Evolutionary conservation across 1,284 basidiomycete genomes (phyloP).

Genomic region (Trichosporon ovoides): DNA sequence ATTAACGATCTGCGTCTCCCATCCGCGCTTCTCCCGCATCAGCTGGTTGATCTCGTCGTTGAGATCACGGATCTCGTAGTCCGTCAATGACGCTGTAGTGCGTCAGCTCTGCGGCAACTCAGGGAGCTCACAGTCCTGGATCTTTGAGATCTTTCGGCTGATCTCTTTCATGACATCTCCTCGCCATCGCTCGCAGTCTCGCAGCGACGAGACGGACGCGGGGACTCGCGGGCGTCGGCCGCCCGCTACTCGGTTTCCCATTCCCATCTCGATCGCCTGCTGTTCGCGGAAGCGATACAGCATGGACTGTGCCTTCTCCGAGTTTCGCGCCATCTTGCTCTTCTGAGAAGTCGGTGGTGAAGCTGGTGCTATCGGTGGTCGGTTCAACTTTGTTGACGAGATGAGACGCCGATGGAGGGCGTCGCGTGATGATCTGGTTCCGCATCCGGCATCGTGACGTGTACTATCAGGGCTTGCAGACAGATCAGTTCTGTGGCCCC

Average conservation of each 20-base stretch:
- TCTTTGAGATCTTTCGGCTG: slow-evolving; percentile 92
- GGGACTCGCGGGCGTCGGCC: slow-evolving; percentile 86
- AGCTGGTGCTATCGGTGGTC: background rate
- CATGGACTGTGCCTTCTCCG: slow-evolving; percentile 97
- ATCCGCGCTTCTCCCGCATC: slow-evolving; percentile 89
- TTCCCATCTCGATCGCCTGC: slow-evolving; percentile 88
- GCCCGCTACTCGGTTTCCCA: slow-evolving; percentile 61
- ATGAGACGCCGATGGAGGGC: background rate
- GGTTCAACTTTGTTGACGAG: background rate
- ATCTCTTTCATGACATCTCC: slow-evolving; percentile 93
- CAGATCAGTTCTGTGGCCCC: background rate
- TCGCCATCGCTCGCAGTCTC: slow-evolving; percentile 92
- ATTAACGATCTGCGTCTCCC: slow-evolving; percentile 94
- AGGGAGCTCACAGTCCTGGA: slow-evolving; percentile 75
- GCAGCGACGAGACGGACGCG: slow-evolving; percentile 77
- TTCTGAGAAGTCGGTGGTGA: background rate
- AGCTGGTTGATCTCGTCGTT: slow-evolving; percentile 99
- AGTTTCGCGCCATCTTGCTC: slow-evolving; percentile 71
- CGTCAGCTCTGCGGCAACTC: background rate
- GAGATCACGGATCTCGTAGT: slow-evolving; percentile 91
- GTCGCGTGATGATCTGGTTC: background rate
- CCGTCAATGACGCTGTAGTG: slow-evolving; percentile 71
- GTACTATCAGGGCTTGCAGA: background rate
- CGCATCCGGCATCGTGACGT: background rate
- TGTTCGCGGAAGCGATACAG: slow-evolving; percentile 97